These are phyloP conservation scores for Pyrenophora teres DNA, from an alignment of 2,329 filamentous ascomycete genomes.

Conservation along the genomic window DNA sequence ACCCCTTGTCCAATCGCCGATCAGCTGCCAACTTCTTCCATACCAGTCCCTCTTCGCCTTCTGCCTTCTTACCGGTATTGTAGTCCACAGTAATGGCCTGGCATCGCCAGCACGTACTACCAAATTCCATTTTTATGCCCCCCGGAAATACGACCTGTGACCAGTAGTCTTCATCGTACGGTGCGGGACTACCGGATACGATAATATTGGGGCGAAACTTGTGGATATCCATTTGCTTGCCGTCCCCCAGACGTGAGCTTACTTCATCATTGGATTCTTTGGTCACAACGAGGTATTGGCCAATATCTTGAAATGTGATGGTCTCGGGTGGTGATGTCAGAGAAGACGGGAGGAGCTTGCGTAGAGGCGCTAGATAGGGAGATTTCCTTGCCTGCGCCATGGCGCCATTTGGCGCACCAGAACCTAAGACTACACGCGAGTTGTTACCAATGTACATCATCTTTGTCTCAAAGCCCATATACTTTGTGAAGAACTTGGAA, in stretches of 20 bases:
- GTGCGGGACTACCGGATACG: conserved; percentile 59
- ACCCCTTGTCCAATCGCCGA: conserved; percentile 69
- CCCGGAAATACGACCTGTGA: conserved; percentile 58
- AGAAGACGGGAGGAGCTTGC: conserved; percentile 36
- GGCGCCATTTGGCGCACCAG: conserved; percentile 53
- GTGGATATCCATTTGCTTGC: conserved; percentile 63
- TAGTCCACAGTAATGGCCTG: conserved; percentile 74
- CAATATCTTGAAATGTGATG: conserved; percentile 13
- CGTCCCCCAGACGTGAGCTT: conserved; percentile 52
- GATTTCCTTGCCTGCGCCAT: conserved; percentile 14
- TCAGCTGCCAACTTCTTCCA: conserved; percentile 73
- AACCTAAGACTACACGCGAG: conserved; percentile 65
- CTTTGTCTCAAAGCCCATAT: conserved; percentile 49
- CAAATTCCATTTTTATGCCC: conserved; percentile 32
- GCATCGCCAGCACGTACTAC: conserved; percentile 68
- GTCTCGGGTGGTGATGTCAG: conserved; percentile 44
- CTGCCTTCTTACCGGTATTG: conserved; percentile 62
- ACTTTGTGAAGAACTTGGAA: conserved; percentile 71
- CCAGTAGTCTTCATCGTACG: conserved; percentile 77
- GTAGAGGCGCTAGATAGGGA: conserved; percentile 40
- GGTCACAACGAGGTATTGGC: conserved; percentile 24
- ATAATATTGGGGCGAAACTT: conserved; percentile 78
- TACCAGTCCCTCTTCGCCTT: conserved; percentile 63
- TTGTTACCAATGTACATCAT: conserved; percentile 69
- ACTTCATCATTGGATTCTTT: conserved; percentile 24